A percentile compares a stretch with the other conserved stretches of the same genome.
Evolutionary conservation across 2,329 filamentous ascomycete genomes (phyloP).

Genomic region (Beauveria sp.): DNA sequence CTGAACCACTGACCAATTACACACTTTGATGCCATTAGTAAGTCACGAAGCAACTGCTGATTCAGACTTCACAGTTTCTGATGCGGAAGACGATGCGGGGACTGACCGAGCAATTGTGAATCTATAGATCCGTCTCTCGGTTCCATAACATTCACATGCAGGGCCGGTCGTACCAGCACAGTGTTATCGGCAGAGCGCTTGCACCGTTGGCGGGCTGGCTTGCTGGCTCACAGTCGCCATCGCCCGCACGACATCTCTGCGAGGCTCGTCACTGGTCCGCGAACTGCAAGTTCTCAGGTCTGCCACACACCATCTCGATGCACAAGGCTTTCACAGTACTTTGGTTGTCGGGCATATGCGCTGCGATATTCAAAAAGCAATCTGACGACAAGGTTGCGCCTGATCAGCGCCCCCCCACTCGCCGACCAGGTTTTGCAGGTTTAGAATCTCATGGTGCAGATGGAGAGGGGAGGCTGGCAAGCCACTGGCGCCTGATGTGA

Average conservation of each 20-base stretch:
- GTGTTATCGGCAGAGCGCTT: neutral
- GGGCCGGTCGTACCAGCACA: neutral
- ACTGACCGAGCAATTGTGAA: too few species aligned
- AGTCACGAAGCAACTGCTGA: too few species aligned
- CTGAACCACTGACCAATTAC: neutral
- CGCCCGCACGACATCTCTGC: neutral
- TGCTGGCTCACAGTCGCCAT: neutral
- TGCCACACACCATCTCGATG: neutral
- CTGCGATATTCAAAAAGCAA: neutral
- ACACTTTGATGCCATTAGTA: neutral
- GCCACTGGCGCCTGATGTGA: constrained; percentile 1
- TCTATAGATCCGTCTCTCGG: neutral
- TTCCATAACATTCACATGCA: neutral
- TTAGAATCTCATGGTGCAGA: neutral
- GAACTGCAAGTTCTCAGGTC: neutral
- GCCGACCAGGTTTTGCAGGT: neutral
- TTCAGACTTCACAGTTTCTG: too few species aligned
- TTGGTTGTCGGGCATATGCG: neutral
- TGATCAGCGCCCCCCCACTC: neutral
- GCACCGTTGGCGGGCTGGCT: neutral
- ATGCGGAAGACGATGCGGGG: too few species aligned
- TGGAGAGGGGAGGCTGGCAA: neutral
- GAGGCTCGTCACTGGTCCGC: neutral
- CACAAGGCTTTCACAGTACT: neutral
- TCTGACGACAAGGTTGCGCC: neutral